Evolutionary conservation across 176 grass and related monocot genomes (phyloP), one percentile per base, ranked within the genome.

Genomic region (Zizania latifolia): DNA sequence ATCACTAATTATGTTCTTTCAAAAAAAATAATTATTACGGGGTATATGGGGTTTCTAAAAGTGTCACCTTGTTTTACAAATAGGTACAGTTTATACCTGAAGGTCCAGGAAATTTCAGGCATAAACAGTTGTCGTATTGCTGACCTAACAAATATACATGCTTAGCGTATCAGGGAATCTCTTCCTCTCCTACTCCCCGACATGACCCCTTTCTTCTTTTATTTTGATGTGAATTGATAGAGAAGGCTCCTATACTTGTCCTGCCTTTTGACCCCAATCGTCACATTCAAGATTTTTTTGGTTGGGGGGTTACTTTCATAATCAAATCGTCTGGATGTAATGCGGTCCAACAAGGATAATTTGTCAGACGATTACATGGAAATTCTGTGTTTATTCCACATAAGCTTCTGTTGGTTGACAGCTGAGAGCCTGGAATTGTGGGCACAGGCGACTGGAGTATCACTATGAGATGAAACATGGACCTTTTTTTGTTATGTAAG

Each of bases 231-330:
- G 50, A 60, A 51, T 31, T 66, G 82, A 89, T 62, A 67, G 82
- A 38, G 72, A 85, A 81, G 65, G 58, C 58, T 54, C 72, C 65
- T 85, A 68, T 73, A 75, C 72, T 22, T 82, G 72, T 77, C 78
- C 40, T 72, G 32, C 71, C 51, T 81, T 84, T 85, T 82, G 60
- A 77, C 72, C 72, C 53, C 38, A 85, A 54, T 85, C 68, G 71
- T 81, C 82, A 44, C 82, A 70, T 72, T 76, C 72, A 81, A 71
- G n/a, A 77, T 19, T 67, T 37, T n/a, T n/a, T 78, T 81, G 72
- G 87, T 82, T 82, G 60, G 63, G 39, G n/a, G 21, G 82, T 89
- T 85, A 77, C 65, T 89, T 85, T 88, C 80, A 75, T 29, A 56
- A 83, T 77, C 72, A 61, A 32, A 81, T 45, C 46, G 13, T 77